phyloP scores from a whole-genome alignment of 176 grass and related monocot species.

The Puya raimondii region DNA sequence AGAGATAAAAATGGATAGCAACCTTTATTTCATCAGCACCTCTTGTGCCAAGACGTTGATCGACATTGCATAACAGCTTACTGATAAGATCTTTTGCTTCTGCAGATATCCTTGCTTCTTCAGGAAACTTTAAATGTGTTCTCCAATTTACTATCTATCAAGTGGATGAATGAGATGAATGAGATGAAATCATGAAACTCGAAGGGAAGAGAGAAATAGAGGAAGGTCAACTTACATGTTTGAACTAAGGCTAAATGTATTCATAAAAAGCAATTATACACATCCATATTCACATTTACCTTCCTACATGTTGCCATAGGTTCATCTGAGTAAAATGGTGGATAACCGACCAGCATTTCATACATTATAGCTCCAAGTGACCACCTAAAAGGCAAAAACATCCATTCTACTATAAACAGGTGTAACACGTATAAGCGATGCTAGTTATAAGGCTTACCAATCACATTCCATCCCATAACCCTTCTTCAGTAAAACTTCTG shows the following conservation, averaged over 20 bases:
- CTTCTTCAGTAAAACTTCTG: conserved; percentile 59
- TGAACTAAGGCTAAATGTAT: too few relatives aligned
- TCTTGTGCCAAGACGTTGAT: conserved; percentile 83
- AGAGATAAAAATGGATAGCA: conserved; percentile 10
- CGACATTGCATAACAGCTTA: conserved; percentile 87
- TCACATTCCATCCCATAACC: conserved; percentile 98
- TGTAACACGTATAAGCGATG: conserved; percentile 12
- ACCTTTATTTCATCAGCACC: conserved; percentile 93
- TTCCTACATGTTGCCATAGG: conserved; percentile 98
- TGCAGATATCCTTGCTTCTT: conserved; percentile 64
- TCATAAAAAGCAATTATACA: not conserved
- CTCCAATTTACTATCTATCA: conserved; percentile 96
- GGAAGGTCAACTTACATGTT: not conserved
- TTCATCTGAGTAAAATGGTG: conserved; percentile 95
- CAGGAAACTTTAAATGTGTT: conserved; percentile 96
- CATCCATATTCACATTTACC: conserved; percentile 32
- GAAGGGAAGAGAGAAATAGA: not conserved
- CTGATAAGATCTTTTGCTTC: conserved; percentile 83
- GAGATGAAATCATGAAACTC: not conserved
- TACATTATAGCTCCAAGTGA: conserved; percentile 99
- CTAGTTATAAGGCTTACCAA: conserved; percentile 46
- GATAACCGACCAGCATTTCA: conserved; percentile 97
- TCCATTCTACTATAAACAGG: conserved; percentile 7
- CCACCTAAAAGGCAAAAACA: conserved; percentile 55
- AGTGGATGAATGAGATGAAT: conserved; percentile 17